phyloP scores from a whole-genome alignment of 768 basidiomycete genomes.

The Hypholoma fasciculare region DNA sequence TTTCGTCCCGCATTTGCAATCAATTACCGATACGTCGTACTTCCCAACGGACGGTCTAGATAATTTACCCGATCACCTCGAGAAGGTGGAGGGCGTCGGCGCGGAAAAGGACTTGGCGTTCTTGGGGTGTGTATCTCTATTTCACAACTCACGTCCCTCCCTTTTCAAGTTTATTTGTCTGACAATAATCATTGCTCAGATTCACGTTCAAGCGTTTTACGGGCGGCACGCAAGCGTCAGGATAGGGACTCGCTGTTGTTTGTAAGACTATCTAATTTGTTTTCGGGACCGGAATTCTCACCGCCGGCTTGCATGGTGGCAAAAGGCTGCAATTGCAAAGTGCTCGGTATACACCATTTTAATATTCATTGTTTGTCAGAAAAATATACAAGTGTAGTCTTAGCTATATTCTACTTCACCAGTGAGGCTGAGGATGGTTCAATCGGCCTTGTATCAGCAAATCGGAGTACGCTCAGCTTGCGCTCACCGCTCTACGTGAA shows the following conservation, averaged over 20 bases:
- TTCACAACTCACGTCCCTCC: slow-evolving; percentile 1
- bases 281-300: background rate
- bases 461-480: no score
- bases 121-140: slow-evolving; percentile 45
- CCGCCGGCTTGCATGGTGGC: no score
- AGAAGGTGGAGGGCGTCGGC: slow-evolving; percentile 59
- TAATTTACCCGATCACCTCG: slow-evolving; percentile 61
- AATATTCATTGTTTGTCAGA: no score
- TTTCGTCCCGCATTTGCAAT: slow-evolving; percentile 91
- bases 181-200: slow-evolving; percentile 34
- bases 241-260: slow-evolving; percentile 12
- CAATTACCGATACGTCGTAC: slow-evolving; percentile 92
- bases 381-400: no score
- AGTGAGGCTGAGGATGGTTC: no score
- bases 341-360: no score
- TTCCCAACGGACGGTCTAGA: slow-evolving; percentile 95
- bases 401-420: no score
- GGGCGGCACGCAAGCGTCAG: slow-evolving; percentile 33
- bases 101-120: slow-evolving; percentile 71
- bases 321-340: no score
- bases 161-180: background rate
- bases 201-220: slow-evolving; percentile 85
- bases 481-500: no score
- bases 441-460: no score
- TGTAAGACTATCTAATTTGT: slow-evolving; percentile 3